Conservation (phyloP, 148 eudicot genomes). For the Limonium bicolor region DNA sequence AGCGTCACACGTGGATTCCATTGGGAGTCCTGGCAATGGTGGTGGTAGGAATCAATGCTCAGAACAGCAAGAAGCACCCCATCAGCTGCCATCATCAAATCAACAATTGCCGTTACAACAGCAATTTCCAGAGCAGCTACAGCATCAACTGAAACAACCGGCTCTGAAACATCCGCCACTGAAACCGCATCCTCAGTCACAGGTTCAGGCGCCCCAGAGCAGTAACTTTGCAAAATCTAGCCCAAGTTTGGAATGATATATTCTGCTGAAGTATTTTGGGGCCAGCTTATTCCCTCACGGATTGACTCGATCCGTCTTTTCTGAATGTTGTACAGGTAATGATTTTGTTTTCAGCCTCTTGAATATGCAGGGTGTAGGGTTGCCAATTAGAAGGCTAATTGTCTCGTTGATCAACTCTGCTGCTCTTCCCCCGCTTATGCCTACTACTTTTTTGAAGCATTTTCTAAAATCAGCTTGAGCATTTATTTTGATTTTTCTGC, state of each 20-base stretch:
- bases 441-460: no score
- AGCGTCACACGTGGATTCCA: constrained; percentile 20
- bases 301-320: no score
- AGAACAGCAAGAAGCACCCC: no score
- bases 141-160: constrained; percentile 21
- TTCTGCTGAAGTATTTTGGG: no score
- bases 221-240: constrained; percentile 22
- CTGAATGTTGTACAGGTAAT: no score
- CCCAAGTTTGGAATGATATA: constrained; percentile 25
- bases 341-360: no score
- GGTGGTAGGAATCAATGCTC: constrained; percentile 21
- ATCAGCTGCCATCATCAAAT: constrained; percentile 19
- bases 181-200: constrained; percentile 26
- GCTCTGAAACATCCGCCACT: constrained; percentile 5
- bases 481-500: constrained; percentile 25
- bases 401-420: no score
- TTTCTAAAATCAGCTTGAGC: constrained; percentile 5
- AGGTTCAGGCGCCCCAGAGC: constrained; percentile 25
- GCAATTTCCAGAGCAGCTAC: constrained; percentile 16
- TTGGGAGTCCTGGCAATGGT: constrained; percentile 23
- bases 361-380: no score
- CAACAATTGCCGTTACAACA: constrained; percentile 13
- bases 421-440: no score
- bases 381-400: neutral
- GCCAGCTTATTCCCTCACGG: no score